These are phyloP conservation scores for Edaphochlamys debaryana DNA, from an alignment of 139 green algal genomes.

Conservation along the genomic window DNA sequence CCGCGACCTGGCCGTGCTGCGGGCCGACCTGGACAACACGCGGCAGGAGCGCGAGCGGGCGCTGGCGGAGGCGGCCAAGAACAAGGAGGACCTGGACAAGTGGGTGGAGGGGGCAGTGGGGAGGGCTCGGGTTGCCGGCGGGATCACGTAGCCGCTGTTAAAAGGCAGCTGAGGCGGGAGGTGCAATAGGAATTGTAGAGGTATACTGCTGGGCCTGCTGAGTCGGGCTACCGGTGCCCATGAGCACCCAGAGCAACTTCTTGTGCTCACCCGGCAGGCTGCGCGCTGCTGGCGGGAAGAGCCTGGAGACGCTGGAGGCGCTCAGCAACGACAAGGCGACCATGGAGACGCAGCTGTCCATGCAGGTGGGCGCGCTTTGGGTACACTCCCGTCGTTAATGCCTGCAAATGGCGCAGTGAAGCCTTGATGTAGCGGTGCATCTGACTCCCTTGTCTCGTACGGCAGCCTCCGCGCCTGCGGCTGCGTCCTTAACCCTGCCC, in stretches of 20 bases:
- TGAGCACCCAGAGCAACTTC: too few relatives aligned
- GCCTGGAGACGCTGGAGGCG: constrained; percentile 59
- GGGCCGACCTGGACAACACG: constrained; percentile 57
- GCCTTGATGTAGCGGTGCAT: background rate
- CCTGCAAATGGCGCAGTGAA: too few relatives aligned
- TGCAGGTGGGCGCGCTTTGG: constrained; percentile 50
- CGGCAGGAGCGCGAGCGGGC: constrained; percentile 52
- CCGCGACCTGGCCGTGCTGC: constrained; percentile 57
- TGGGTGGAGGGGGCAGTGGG: background rate
- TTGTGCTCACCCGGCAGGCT: too few relatives aligned
- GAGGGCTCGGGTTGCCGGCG: background rate
- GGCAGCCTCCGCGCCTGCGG: too few relatives aligned
- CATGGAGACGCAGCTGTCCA: constrained; percentile 65
- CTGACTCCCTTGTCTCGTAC: too few relatives aligned
- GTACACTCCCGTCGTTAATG: background rate
- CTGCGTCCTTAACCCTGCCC: background rate
- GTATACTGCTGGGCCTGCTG: too few relatives aligned
- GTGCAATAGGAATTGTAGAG: too few relatives aligned
- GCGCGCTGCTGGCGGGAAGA: constrained; percentile 52
- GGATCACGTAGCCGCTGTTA: too few relatives aligned
- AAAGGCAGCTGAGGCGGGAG: too few relatives aligned
- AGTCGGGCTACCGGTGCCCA: too few relatives aligned
- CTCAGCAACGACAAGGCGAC: constrained; percentile 67
- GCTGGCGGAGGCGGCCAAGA: constrained; percentile 23
- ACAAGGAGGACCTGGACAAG: constrained; percentile 45